Base-by-base conservation (phyloP, 495 filamentous ascomycete species). In the Penicillium waksmanii region DNA sequence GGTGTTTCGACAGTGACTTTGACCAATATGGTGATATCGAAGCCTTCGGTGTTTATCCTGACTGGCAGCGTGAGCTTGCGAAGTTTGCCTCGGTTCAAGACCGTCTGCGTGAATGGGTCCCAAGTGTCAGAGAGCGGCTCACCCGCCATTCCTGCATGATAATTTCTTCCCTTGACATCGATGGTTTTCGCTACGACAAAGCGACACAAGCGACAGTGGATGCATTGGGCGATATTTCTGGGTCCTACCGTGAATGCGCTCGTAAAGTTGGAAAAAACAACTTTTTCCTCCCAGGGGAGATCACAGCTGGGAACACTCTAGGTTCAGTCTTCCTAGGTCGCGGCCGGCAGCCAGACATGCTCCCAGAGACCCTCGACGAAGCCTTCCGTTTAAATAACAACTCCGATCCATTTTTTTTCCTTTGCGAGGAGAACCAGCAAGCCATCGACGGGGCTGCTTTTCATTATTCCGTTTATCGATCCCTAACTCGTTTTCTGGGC, bases 51-150 rank as follows among this genome's bases (percentile, higher is more conserved):
- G 83, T 86, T 25, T 88, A 77, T 53, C 86, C 85, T 2, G 86
- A 89, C 62, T 91, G 85, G 82, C 73, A 88, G 64, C 79, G 81
- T 63, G 82, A 91, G 70, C 75, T 92, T 44, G 82, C 87, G 13
- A 91, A 90, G 62, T 91, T 91, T 66, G 86, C 87, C 33, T 89
- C 82, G 36, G 89, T 90, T 4, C 88, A 92, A 69, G 88, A 92
- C 65, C 86, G 88, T 57, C 76, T 92, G 10, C 84, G 88, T 31
- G 88, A 90, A 61, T 91, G 88, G 88, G 64, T 81, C 11, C 84
- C 86, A 3, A 77, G 77, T 35, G 88, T 90, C 3, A 69, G 77
- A 23, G 76, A 82, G 36, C 83, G 84, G 46, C 68, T 92, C 31
- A 77, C 82, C 44, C 81, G 77, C 27, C 88, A 90, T 56, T 87